Evolutionary conservation across 176 grass and related monocot species (phyloP), one percentile per base, ranked within the genome.

Genomic region (Carex scoparia): DNA sequence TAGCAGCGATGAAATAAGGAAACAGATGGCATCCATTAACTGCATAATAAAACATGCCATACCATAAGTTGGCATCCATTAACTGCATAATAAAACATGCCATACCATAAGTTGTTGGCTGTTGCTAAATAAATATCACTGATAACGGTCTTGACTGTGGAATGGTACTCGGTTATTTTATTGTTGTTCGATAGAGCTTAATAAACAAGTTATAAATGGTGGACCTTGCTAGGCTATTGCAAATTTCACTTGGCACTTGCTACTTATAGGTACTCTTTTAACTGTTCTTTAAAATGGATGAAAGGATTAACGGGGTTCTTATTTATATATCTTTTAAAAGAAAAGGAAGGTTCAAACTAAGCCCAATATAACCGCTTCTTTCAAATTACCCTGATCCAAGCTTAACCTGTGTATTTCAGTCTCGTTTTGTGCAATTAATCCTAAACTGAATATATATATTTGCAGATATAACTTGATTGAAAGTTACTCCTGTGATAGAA

Each of bases 111-210:
- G 74, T 57, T 33, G 28, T 57, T 78, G 74, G 74, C 12, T 6
- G 74, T 18, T 78, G 74, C 12, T 33, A 56, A 33, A 78, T 78
- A 57, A 78, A 78, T 78, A 78, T 78, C 74, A 78, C 16, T 57
- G 5, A 15, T 77, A 28, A 16, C 18, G 49, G 28, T 78, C 51
- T 8, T 35, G 33, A 35, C 33, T 35, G 33, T 35, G 33, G 33
- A 2, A 35, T 35, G 33, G 33, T 35, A 35, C 33, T 35, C 33
- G 33, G 33, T 35, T 35, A 58, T 61, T 60, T 61, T 16, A 61
- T 61, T 1, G 18, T 10, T 51, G 7, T 51, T 51, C 9, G 1
- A 51, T 10, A 51, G 6, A 48, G 9, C 7, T 51, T 11, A 8
- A 61, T 61, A 6, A n/a, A 61, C 59, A 8, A 61, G 13, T 23